Conservation (phyloP, 345 rosid species). For the Eucalyptus marginata region DNA sequence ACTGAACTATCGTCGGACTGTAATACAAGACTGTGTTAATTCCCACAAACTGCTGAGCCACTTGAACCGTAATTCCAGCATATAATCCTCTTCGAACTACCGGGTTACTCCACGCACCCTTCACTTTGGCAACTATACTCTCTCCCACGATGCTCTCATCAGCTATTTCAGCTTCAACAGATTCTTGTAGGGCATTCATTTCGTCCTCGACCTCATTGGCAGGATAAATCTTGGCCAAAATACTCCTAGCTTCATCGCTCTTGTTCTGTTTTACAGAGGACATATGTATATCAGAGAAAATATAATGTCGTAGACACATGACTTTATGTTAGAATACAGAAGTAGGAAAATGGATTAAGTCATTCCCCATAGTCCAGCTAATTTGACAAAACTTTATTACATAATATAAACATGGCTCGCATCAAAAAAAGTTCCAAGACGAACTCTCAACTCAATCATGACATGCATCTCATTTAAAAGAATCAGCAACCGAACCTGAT, state of each 20-base stretch:
- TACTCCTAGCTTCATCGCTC: constrained; percentile 43
- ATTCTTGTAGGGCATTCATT: constrained; percentile 25
- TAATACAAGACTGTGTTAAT: constrained; percentile 93
- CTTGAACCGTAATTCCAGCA: constrained; percentile 79
- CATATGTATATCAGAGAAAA: background rate
- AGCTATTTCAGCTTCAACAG: constrained; percentile 51
- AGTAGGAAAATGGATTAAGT: background rate
- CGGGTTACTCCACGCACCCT: constrained; percentile 38
- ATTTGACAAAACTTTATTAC: background rate
- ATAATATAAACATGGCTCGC: background rate
- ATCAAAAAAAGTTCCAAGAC: background rate
- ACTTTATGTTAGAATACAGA: background rate
- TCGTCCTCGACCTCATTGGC: constrained; percentile 53
- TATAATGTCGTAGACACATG: background rate
- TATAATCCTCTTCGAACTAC: constrained; percentile 64
- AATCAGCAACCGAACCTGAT: background rate
- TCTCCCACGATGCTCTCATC: constrained; percentile 37
- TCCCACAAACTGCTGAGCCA: constrained; percentile 84
- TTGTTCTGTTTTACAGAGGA: constrained; percentile 10
- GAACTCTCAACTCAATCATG: background rate
- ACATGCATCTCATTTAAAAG: background rate
- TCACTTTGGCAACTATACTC: constrained; percentile 31
- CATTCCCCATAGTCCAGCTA: background rate
- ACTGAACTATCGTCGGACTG: constrained; percentile 78
- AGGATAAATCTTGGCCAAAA: constrained; percentile 55